phyloP scores from a whole-genome alignment of 2,329 filamentous ascomycete species.

The Diplodia corticola region DNA sequence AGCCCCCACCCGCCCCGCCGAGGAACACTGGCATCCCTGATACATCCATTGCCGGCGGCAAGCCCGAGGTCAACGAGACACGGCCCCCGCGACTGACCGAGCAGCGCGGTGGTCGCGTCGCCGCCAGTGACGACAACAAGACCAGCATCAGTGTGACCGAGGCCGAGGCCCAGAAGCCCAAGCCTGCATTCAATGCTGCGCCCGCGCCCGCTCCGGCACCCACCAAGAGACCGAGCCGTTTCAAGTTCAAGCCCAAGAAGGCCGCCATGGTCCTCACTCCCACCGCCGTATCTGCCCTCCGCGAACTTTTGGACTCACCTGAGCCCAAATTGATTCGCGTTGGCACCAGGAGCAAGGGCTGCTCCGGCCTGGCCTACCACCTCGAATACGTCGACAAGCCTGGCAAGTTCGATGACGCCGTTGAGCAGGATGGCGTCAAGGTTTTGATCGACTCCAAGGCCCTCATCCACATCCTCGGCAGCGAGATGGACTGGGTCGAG shows the following conservation, averaged over 20 bases:
- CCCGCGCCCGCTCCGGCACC: background rate
- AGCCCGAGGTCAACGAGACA: constrained; percentile 50
- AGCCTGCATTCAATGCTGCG: constrained; percentile 39
- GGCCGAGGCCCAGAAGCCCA: constrained; percentile 66
- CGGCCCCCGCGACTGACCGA: constrained; percentile 45
- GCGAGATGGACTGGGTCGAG: constrained; percentile 98
- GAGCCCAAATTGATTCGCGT: constrained; percentile 92
- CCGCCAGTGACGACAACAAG: constrained; percentile 1
- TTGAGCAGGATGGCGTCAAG: constrained; percentile 94
- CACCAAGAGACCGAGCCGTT: constrained; percentile 58
- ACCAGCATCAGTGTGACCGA: constrained; percentile 56
- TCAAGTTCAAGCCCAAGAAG: constrained; percentile 77
- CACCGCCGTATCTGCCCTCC: constrained; percentile 75
- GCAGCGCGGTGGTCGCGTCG: constrained; percentile 29
- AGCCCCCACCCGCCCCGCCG: constrained; percentile 56
- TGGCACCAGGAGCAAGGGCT: constrained; percentile 90
- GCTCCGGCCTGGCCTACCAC: constrained; percentile 89
- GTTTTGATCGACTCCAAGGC: constrained; percentile 97
- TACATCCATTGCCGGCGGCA: constrained; percentile 59
- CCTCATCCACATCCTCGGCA: constrained; percentile 95
- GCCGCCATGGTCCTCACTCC: constrained; percentile 86
- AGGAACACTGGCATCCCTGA: constrained; percentile 61
- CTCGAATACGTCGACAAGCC: constrained; percentile 94
- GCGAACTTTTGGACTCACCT: constrained; percentile 75
- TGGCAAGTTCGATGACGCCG: constrained; percentile 82